These are phyloP conservation scores for Lasiosphaeriaceae sp. DNA, from an alignment of 495 filamentous ascomycete genomes.

Conservation along the genomic window DNA sequence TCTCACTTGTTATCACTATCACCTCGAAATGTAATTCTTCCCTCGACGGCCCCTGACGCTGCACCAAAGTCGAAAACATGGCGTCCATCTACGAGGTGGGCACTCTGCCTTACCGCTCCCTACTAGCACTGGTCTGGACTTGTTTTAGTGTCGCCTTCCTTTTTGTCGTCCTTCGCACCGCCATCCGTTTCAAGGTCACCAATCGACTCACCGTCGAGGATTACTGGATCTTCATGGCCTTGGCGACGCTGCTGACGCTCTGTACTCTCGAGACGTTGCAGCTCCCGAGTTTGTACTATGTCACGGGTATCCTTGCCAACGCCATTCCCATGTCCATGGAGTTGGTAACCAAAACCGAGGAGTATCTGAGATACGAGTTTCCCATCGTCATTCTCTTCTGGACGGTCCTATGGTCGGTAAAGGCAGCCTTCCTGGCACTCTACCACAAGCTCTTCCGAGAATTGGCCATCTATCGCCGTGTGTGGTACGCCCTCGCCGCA, in stretches of 20 bases:
- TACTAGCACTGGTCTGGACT: slow-evolving; percentile 31
- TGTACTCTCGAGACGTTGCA: slow-evolving; percentile 44
- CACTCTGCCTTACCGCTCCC: slow-evolving; percentile 22
- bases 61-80: neutral
- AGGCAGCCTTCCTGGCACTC: slow-evolving; percentile 45
- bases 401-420: slow-evolving; percentile 45
- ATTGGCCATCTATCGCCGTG: slow-evolving; percentile 33
- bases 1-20: neutral
- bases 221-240: slow-evolving; percentile 39
- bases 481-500: slow-evolving; percentile 33
- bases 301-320: slow-evolving; percentile 26
- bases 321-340: slow-evolving; percentile 21
- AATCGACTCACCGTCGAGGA: slow-evolving; percentile 36
- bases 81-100: slow-evolving; percentile 13
- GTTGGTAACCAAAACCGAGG: slow-evolving; percentile 21
- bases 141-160: slow-evolving; percentile 33
- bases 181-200: slow-evolving; percentile 31
- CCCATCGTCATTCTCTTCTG: slow-evolving; percentile 47
- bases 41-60: neutral
- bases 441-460: slow-evolving; percentile 43
- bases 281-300: slow-evolving; percentile 39
- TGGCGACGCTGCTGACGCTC: slow-evolving; percentile 33
- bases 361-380: slow-evolving; percentile 39
- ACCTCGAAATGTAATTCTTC: neutral
- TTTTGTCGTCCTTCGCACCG: slow-evolving; percentile 36